A percentile compares a stretch with the other conserved stretches of the same genome.
These are phyloP conservation scores for Paraconiothyrium brasiliense DNA, from an alignment of 2,329 filamentous ascomycete genomes.

Conservation along the genomic window DNA sequence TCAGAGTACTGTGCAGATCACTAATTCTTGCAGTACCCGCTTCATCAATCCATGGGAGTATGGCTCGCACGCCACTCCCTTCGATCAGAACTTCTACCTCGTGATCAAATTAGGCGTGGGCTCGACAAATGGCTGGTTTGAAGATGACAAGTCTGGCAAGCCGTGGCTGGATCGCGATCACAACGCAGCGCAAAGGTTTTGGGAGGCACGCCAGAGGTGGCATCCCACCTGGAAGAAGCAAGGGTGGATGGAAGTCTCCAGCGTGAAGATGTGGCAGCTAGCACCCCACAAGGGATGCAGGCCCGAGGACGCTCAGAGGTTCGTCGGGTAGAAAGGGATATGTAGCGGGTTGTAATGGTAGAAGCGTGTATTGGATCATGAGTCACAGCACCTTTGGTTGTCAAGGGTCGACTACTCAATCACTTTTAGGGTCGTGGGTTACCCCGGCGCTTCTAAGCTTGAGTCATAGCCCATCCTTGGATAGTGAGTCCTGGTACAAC, in stretches of 20 bases:
- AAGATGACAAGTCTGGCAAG: conserved; percentile 75
- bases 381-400: too few relatives aligned
- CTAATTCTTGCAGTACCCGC: conserved; percentile 58
- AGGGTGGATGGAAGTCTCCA: conserved; percentile 73
- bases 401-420: too few relatives aligned
- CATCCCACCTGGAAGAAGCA: conserved; percentile 72
- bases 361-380: neutral
- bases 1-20: neutral
- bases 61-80: conserved; percentile 71
- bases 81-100: conserved; percentile 79
- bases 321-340: neutral
- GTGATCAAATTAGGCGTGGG: conserved; percentile 81
- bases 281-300: conserved; percentile 58
- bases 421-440: too few relatives aligned
- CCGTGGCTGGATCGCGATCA: conserved; percentile 78
- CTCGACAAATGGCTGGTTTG: conserved; percentile 84
- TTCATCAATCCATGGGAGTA: conserved; percentile 71
- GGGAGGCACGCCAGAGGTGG: conserved; percentile 73
- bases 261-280: conserved; percentile 67
- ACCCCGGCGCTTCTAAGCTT: neutral
- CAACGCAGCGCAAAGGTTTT: conserved; percentile 79
- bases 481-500: neutral
- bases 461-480: neutral
- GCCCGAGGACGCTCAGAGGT: conserved; percentile 16
- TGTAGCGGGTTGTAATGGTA: neutral